Percentiles rank a stretch among this genome's conserved stretches.
Conservation (phyloP, 2,329 filamentous ascomycete genomes). For the Fusarium falciforme region DNA sequence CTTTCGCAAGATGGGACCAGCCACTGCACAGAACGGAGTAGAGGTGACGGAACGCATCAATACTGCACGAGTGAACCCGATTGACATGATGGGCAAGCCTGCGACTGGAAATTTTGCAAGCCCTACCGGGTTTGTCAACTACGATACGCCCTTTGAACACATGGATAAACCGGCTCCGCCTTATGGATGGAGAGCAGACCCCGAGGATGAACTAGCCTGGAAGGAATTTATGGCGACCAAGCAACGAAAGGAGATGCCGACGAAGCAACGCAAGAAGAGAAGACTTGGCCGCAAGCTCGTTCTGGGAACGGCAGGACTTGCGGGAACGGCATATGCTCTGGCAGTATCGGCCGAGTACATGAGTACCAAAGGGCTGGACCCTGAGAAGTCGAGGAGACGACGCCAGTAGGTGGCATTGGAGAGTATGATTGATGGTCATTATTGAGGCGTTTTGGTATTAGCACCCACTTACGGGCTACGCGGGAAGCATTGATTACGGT, state of each 20-base stretch:
- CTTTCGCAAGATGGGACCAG: constrained; percentile 68
- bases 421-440: neutral
- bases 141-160: constrained; percentile 56
- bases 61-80: constrained; percentile 62
- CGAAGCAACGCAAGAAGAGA: constrained; percentile 51
- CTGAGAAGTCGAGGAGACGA: constrained; percentile 39
- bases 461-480: neutral
- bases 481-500: neutral
- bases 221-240: constrained; percentile 52
- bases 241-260: constrained; percentile 48
- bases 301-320: constrained; percentile 65
- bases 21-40: constrained; percentile 18
- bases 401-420: neutral
- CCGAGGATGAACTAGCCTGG: constrained; percentile 61
- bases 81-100: constrained; percentile 64
- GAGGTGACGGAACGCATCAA: neutral
- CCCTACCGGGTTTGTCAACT: constrained; percentile 74
- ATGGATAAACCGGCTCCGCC: constrained; percentile 49
- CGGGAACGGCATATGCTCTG: constrained; percentile 66
- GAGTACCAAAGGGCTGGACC: constrained; percentile 55
- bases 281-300: constrained; percentile 60
- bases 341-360: constrained; percentile 71
- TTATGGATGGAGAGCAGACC: constrained; percentile 55
- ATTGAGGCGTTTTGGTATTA: neutral
- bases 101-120: constrained; percentile 70